These are phyloP conservation scores for Sanghuangporus weigelae DNA, from an alignment of 1,284 basidiomycete genomes.

Conservation along the genomic window DNA sequence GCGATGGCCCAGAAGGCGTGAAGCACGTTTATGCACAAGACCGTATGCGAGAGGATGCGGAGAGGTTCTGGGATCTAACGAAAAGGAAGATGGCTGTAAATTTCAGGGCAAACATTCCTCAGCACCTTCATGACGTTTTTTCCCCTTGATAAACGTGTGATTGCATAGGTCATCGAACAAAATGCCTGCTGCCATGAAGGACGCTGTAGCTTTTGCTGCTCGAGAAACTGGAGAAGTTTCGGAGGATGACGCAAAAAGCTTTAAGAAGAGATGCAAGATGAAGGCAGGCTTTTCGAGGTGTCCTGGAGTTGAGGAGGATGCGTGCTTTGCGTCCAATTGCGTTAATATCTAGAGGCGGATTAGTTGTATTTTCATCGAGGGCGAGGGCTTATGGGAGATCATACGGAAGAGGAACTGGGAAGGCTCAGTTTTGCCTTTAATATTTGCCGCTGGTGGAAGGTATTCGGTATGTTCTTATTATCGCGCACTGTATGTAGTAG, in stretches of 20 bases:
- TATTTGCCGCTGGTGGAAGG: no score
- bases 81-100: slow-evolving; percentile 62
- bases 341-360: not conserved
- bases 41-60: slow-evolving; percentile 62
- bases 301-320: slow-evolving; percentile 73
- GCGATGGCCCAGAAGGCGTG: slow-evolving; percentile 62
- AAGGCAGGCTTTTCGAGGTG: slow-evolving; percentile 79
- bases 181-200: slow-evolving; percentile 87
- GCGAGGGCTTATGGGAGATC: not conserved
- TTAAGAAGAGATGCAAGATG: slow-evolving; percentile 69
- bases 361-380: not conserved
- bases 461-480: no score
- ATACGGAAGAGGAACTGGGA: no score
- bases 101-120: slow-evolving; percentile 67
- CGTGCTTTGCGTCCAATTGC: not conserved
- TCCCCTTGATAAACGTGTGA: slow-evolving; percentile 3
- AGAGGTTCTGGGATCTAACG: slow-evolving; percentile 61
- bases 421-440: no score
- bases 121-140: not conserved
- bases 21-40: slow-evolving; percentile 83
- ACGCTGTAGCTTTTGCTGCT: slow-evolving; percentile 59
- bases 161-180: slow-evolving; percentile 80
- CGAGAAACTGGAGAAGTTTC: slow-evolving; percentile 48
- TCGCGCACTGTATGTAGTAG: no score
- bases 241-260: slow-evolving; percentile 55